Percentiles rank a stretch among this genome's conserved stretches.
phyloP scores from a whole-genome alignment of 2,329 filamentous ascomycete species.

The Bipolaris sorokiniana region DNA sequence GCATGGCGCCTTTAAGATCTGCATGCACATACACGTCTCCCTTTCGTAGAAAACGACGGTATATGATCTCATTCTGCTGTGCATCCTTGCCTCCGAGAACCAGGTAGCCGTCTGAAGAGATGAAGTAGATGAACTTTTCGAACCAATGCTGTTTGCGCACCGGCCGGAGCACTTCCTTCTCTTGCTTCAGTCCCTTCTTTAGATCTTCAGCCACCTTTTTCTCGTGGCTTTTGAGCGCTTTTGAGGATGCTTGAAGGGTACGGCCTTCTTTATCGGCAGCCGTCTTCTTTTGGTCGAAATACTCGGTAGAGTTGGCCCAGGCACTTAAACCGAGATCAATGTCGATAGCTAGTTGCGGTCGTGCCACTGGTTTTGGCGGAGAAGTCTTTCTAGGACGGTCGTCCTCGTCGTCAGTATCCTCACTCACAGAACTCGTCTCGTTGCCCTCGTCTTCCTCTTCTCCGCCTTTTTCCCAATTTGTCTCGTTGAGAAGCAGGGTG shows the following conservation, averaged over 20 bases:
- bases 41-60: conserved; percentile 81
- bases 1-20: conserved; percentile 81
- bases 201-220: conserved; percentile 86
- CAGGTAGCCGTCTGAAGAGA: conserved; percentile 93
- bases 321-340: conserved; percentile 82
- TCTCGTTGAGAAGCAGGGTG: conserved; percentile 78
- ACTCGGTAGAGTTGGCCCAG: conserved; percentile 88
- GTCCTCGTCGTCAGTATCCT: conserved; percentile 66
- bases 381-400: conserved; percentile 54
- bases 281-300: conserved; percentile 85
- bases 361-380: conserved; percentile 42
- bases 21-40: conserved; percentile 93
- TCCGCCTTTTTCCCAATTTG: conserved; percentile 67
- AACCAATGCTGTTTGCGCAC: conserved; percentile 91
- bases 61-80: conserved; percentile 91
- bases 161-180: conserved; percentile 84
- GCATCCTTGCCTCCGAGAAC: conserved; percentile 88
- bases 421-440: conserved; percentile 69
- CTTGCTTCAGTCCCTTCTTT: conserved; percentile 86
- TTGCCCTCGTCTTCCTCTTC: conserved; percentile 63
- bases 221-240: conserved; percentile 87
- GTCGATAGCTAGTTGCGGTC: conserved; percentile 70
- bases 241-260: conserved; percentile 79
- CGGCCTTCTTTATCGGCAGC: conserved; percentile 88
- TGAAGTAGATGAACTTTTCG: conserved; percentile 95